Evolutionary conservation across 2,329 filamentous ascomycete genomes (phyloP), one percentile per base, ranked within the genome.

Genomic region (Phialophora chinensis): DNA sequence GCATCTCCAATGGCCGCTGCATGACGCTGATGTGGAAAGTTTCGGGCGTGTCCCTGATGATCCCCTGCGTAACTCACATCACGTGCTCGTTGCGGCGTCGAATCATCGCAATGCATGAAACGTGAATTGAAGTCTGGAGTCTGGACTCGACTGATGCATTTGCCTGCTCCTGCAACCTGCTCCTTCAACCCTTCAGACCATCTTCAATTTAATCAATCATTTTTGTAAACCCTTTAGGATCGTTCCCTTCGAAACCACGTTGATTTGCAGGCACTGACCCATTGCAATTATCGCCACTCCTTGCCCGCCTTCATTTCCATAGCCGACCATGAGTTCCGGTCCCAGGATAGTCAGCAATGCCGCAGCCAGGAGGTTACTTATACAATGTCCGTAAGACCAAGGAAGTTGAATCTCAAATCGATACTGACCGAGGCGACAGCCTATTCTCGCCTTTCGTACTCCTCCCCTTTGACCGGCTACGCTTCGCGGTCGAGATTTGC

Each of bases 281-380:
- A 35, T 63, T 63, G 17, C 56, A 54, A 14, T 38, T 35, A 31
- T 35, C 35, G 35, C 54, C 27, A 38, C 31, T 38, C 20, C 20
- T 63, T 55, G 14, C 55, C 31, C 53, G 50, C 42, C 55, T 68
- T 31, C 52, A 25, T 62, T 59, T 27, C 60, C 54, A 29, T 27
- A 58, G 31, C 33, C 53, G 25, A 42, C 20, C 59, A 72, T 72
- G 71, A 71, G 66, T 68, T 72, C 71, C 33, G 63, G 69, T 58
- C 66, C 71, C 52, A 72, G 72, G 62, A 69, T 73, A 17, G 67
- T 72, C 67, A 71, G 71, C 69, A 71, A 65, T 66, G 67, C 68
- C 54, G 70, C 70, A 52, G 62, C 71, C 35, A 64, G 71, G 66
- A 69, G 72, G 56, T 25, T 71, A 12, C 52, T 72, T 10, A 54